Evolutionary conservation across 768 basidiomycete genomes (phyloP), one percentile per base, ranked within the genome.

Genomic region (Boletus tylopilopsis): DNA sequence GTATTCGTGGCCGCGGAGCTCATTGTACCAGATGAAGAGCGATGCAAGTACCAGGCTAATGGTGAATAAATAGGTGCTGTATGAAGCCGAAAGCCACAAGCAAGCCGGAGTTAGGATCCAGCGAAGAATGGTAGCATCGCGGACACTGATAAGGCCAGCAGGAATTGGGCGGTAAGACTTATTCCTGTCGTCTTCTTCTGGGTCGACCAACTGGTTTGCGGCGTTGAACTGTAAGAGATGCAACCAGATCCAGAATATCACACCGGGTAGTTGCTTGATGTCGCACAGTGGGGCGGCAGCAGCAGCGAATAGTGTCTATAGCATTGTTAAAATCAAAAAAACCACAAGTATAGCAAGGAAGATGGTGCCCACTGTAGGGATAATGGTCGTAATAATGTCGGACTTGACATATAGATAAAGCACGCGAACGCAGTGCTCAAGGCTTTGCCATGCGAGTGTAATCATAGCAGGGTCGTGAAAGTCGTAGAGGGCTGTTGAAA

Each of bases 91-190:
- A 22, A 68, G 49, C 33, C 59, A 46, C 43, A 71, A 42, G 58
- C 73, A 76, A n/a, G 61, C 51, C 0, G 69, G 59, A 5, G 69
- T 58, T 0, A 71, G 60, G 16, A 67, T 13, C 69, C 73, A 70
- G 7, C 73, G 73, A 5, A 76, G 57, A 7, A 66, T 32, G 10
- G 51, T 60, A 22, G 77, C 73, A 27, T 73, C 57, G 13, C 35
- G 57, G 21, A 73, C 29, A 36, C 65, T 69, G 37, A 78, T 71
- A 30, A 72, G 73, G 11, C 72, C 69, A 8, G 77, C 63, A 2
- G 77, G 76, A 33, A 78, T 63, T 2, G 77, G 77, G 33, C 77
- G 66, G 59, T 66, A 73, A 11, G 72, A 64, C 49, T 76, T 75
- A 50, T 78, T 78, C 51, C 49, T 58, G 11, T 55, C 57, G 53